These are phyloP conservation scores for Aspergillus intermedius DNA, from an alignment of 2,329 filamentous ascomycete species.

Conservation along the genomic window DNA sequence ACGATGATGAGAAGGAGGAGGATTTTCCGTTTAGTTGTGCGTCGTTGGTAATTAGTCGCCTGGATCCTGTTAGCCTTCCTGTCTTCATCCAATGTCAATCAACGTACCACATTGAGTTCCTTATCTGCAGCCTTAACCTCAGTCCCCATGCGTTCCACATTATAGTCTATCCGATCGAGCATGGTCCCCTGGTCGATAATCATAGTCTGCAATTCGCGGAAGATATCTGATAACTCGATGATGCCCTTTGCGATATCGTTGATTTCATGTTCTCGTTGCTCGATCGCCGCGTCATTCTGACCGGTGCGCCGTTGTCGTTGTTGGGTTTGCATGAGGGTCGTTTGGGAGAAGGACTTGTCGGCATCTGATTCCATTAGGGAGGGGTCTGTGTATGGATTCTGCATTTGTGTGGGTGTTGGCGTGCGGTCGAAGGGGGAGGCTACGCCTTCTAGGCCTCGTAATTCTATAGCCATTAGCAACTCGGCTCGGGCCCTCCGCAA, in stretches of 20 bases:
- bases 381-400: slow-evolving; percentile 71
- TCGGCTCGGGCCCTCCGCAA: background rate
- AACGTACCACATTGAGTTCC: slow-evolving; percentile 68
- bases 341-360: slow-evolving; percentile 86
- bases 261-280: slow-evolving; percentile 91
- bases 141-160: slow-evolving; percentile 89
- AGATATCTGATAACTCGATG: slow-evolving; percentile 93
- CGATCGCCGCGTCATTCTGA: slow-evolving; percentile 75
- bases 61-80: slow-evolving; percentile 13
- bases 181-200: slow-evolving; percentile 88
- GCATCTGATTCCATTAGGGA: slow-evolving; percentile 89
- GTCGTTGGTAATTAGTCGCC: slow-evolving; percentile 81
- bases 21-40: slow-evolving; percentile 83
- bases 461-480: slow-evolving; percentile 47
- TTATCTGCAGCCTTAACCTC: slow-evolving; percentile 91
- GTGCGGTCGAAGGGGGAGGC: slow-evolving; percentile 46
- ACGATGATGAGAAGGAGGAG: slow-evolving; percentile 82
- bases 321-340: slow-evolving; percentile 72
- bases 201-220: slow-evolving; percentile 93
- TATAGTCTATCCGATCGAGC: slow-evolving; percentile 94
- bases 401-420: slow-evolving; percentile 38
- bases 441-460: slow-evolving; percentile 64
- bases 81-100: background rate
- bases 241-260: slow-evolving; percentile 97
- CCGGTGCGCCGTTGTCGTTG: slow-evolving; percentile 40